phyloP scores from a whole-genome alignment of 495 filamentous ascomycete genomes.

The Apiosordaria backusii region DNA sequence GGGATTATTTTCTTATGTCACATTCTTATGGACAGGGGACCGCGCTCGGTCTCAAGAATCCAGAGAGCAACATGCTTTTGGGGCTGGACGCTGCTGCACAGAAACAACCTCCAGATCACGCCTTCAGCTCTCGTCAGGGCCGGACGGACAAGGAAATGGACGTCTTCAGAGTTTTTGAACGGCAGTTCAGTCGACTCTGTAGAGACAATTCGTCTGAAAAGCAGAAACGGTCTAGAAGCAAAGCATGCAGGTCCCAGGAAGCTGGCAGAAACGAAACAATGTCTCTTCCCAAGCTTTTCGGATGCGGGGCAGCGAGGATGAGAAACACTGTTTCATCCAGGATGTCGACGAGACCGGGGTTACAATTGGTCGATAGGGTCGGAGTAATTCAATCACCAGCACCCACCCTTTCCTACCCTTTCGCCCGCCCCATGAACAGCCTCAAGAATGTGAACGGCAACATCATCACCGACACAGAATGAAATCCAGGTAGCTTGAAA shows the following conservation, averaged over 20 bases:
- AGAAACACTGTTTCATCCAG: constrained; percentile 11
- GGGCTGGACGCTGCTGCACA: neutral
- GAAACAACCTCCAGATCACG: neutral
- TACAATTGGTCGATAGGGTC: neutral
- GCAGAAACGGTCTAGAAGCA: neutral
- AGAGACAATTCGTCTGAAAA: neutral
- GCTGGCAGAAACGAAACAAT: neutral
- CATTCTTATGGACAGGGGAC: constrained; percentile 20
- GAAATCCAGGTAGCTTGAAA: neutral
- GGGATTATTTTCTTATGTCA: constrained; percentile 27
- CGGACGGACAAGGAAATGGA: neutral
- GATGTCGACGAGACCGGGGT: neutral
- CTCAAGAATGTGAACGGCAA: neutral
- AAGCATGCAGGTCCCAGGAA: neutral
- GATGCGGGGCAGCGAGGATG: neutral
- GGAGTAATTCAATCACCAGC: neutral
- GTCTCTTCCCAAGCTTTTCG: neutral
- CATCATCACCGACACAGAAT: neutral
- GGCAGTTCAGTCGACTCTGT: no score
- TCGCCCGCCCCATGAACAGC: neutral
- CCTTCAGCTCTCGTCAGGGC: neutral
- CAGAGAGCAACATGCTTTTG: neutral
- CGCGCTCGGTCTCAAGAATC: constrained; percentile 10
- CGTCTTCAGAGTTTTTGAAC: neutral
- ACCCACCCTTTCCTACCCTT: neutral